Conservation (phyloP, 2,329 filamentous ascomycete species). For the Colletotrichum nymphaeae region DNA sequence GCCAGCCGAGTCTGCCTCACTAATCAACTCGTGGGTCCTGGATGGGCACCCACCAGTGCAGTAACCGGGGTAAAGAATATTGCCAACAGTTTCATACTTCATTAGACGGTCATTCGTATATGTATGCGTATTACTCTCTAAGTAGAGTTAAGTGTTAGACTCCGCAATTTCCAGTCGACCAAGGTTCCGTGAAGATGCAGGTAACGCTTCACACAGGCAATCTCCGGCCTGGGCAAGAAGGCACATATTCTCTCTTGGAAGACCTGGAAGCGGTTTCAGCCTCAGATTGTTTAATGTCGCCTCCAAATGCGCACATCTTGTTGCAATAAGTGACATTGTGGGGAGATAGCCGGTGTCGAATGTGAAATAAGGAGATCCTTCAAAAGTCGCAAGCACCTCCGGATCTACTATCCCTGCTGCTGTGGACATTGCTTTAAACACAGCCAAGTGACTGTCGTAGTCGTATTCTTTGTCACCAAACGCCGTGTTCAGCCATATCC, state of each 20-base stretch:
- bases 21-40: not conserved
- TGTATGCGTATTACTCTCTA: too few species aligned
- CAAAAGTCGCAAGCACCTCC: not conserved
- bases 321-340: not conserved
- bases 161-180: not conserved
- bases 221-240: not conserved
- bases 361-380: not conserved
- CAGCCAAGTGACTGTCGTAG: not conserved
- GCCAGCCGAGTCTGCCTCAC: not conserved
- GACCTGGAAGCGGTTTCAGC: conserved; percentile 1
- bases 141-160: too few species aligned
- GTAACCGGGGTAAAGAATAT: not conserved
- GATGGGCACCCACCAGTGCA: not conserved
- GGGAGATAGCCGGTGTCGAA: conserved; percentile 15
- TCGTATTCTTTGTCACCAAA: not conserved
- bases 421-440: not conserved
- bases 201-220: not conserved
- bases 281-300: not conserved
- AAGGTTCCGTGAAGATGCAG: not conserved
- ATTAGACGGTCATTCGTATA: too few species aligned
- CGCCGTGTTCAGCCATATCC: conserved; percentile 11
- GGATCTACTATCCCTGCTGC: not conserved
- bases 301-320: conserved; percentile 11
- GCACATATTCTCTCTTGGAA: conserved; percentile 8
- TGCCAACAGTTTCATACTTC: too few species aligned